phyloP scores from a whole-genome alignment of 2,329 filamentous ascomycete species.

The Phialophora verrucosa region DNA sequence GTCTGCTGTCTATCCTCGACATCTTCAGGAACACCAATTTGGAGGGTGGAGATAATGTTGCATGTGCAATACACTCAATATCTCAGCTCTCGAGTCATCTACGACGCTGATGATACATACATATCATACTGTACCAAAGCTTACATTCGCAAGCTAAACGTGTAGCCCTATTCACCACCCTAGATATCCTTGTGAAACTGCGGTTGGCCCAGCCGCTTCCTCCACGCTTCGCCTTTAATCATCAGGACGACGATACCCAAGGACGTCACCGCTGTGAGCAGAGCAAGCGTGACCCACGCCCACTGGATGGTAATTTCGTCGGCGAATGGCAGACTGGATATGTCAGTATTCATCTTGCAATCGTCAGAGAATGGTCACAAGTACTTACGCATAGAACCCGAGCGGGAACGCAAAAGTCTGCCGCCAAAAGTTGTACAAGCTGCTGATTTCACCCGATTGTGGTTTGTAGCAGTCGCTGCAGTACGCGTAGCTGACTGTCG shows the following conservation, averaged over 20 bases:
- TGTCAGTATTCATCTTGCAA: neutral
- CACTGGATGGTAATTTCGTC: constrained; percentile 13
- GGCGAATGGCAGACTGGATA: constrained; percentile 10
- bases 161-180: neutral
- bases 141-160: neutral
- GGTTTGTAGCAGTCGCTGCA: constrained; percentile 43
- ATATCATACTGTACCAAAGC: neutral
- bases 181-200: constrained; percentile 2
- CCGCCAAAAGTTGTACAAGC: constrained; percentile 44
- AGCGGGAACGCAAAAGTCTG: constrained; percentile 44
- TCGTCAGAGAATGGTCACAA: neutral
- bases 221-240: constrained; percentile 11
- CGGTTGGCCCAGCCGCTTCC: constrained; percentile 12
- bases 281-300: constrained; percentile 14
- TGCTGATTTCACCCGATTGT: constrained; percentile 45
- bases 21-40: neutral
- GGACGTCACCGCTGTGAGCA: constrained; percentile 3
- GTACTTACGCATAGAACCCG: constrained; percentile 41
- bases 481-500: constrained; percentile 46
- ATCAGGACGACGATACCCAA: constrained; percentile 6
- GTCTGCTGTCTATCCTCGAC: neutral
- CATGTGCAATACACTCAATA: neutral
- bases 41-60: neutral
- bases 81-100: neutral
- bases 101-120: neutral